These are phyloP conservation scores for Phytophthora podocarpi DNA, from an alignment of 352 stramenopile species.

Conservation along the genomic window DNA sequence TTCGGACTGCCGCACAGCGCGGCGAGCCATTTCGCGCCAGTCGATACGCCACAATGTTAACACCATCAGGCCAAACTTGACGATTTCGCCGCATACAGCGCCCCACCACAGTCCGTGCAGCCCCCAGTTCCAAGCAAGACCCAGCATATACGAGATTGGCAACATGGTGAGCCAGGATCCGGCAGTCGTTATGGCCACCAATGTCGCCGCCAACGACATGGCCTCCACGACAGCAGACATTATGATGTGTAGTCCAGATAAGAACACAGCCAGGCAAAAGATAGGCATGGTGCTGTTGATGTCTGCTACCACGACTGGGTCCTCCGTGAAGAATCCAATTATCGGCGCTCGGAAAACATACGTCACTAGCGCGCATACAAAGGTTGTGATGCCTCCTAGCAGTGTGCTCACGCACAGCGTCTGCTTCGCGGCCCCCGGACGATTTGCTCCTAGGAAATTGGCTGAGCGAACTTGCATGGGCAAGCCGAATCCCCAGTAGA, in stretches of 20 bases:
- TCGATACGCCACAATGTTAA: slow-evolving; percentile 64
- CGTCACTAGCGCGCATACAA: slow-evolving; percentile 56
- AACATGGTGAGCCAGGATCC: slow-evolving; percentile 83
- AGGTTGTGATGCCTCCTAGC: slow-evolving; percentile 59
- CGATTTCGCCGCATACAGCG: slow-evolving; percentile 65
- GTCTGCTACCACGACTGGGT: slow-evolving; percentile 52
- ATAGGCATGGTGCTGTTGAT: slow-evolving; percentile 70
- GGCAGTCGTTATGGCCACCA: slow-evolving; percentile 67
- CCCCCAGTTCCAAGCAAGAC: slow-evolving; percentile 52
- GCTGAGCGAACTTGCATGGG: slow-evolving; percentile 77
- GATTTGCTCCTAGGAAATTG: slow-evolving; percentile 81
- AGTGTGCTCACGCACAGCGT: slow-evolving; percentile 72
- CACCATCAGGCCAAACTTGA: slow-evolving; percentile 79
- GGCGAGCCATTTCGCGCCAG: slow-evolving; percentile 72
- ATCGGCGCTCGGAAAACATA: slow-evolving; percentile 62
- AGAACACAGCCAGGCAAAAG: slow-evolving; percentile 76
- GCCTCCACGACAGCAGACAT: slow-evolving; percentile 80
- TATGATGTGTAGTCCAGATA: slow-evolving; percentile 80
- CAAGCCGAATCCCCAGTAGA: slow-evolving; percentile 86
- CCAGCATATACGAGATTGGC: slow-evolving; percentile 62
- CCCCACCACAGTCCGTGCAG: slow-evolving; percentile 79
- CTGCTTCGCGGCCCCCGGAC: slow-evolving; percentile 58
- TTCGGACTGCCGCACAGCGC: slow-evolving; percentile 71
- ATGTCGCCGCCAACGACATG: slow-evolving; percentile 76
- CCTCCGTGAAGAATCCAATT: slow-evolving; percentile 71